Percentiles rank a stretch among this genome's conserved stretches.
These are phyloP conservation scores for Vigna mungo DNA, from an alignment of 306 rosid genomes.

Conservation along the genomic window DNA sequence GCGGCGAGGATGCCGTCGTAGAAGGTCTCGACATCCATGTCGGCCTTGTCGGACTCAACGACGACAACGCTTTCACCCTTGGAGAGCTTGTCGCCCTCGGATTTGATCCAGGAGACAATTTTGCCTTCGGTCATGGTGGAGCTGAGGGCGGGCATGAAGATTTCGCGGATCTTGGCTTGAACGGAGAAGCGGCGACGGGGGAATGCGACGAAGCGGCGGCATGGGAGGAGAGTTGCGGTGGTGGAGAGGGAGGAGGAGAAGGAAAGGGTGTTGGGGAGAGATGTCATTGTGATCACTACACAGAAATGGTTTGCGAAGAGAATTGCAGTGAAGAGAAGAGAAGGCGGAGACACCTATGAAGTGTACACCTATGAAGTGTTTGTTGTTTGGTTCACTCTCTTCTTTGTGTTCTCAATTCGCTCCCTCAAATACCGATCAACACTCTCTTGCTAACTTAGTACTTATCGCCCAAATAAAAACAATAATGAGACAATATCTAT, in stretches of 20 bases:
- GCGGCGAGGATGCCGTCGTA: conserved; percentile 49
- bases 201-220: conserved; percentile 44
- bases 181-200: conserved; percentile 56
- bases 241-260: conserved; percentile 69
- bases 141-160: conserved; percentile 94
- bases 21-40: conserved; percentile 53
- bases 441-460: not conserved
- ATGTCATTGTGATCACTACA: conserved; percentile 40
- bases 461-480: not conserved
- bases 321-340: not conserved
- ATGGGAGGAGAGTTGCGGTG: conserved; percentile 50
- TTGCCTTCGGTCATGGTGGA: conserved; percentile 96
- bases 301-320: not conserved
- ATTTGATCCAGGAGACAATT: conserved; percentile 87
- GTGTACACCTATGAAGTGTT: not conserved
- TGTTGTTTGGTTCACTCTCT: not conserved
- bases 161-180: conserved; percentile 80
- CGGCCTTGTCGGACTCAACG: conserved; percentile 45
- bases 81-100: conserved; percentile 81
- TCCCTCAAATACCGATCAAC: not conserved
- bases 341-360: conserved; percentile 3
- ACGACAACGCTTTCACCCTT: conserved; percentile 77
- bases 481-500: too few relatives aligned
- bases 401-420: too few relatives aligned
- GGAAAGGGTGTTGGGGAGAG: conserved; percentile 47